Base-by-base conservation (phyloP, 148 eudicot genomes). In the Spergularia marina region DNA sequence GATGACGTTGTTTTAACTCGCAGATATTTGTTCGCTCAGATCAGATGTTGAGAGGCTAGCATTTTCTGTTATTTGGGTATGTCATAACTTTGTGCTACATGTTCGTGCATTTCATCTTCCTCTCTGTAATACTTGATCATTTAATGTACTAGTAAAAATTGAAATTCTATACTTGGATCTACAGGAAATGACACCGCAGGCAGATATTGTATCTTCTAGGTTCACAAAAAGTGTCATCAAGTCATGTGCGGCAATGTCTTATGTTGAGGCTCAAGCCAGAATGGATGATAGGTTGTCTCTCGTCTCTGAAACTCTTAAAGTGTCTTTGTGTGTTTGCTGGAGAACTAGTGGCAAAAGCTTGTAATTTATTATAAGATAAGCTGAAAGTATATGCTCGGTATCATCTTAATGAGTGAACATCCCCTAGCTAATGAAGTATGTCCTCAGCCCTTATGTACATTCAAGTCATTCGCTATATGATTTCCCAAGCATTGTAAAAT, bases 231-330 rank as follows among this genome's bases (percentile, higher is more conserved):
- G 97, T 79, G 82, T 92, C 52, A 91, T 95, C 77, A 92, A 92
- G 84, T 95, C 99, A 78, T 88, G 90, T 84, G 94, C 99, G 53
- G 99, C 99, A 75, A 73, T 95, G 74, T 95, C 99, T 76, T 95
- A 95, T 81, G 91, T 95, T 65, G 99, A 95, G 80, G 99, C 99
- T 80, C 99, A 95, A 82, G 96, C 99, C 12, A 92, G 98, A 84
- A 95, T 95, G 99, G 99, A 95, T 80, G 99, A 95, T 74, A 90
- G 98, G 99, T 95, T 81, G 72, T 72, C 71, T 76, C 21, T 73
- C 40, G 55, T 59, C 51, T 67, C 67, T 76, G 5, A 76, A 10
- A 36, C 5, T 40, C 10, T 80, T 21, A 21, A 49, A 12, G 30
- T 13, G 17, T 34, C 73, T 30, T 75, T 40, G 54, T 44, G 15